Evolutionary conservation across 192 early-diverging fungal genomes (phyloP), one percentile per base, ranked within the genome.

Genomic region (Linderina pennispora): DNA sequence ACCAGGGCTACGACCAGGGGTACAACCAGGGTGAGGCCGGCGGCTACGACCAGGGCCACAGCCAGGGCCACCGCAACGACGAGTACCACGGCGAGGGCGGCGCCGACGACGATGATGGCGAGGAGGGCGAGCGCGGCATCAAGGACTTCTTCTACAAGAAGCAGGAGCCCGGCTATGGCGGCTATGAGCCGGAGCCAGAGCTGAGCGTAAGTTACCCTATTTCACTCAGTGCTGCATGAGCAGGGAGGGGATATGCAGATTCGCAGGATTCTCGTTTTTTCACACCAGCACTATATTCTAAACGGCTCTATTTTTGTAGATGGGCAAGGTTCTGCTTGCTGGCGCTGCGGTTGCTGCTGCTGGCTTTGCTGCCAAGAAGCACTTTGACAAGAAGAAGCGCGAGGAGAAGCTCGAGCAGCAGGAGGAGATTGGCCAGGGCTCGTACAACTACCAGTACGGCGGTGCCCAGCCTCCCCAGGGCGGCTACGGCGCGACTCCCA

Each of bases 51-150:
- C 5, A 31, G 8, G 24, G 31, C 32, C 28, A 15, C 26, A 38
- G 36, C 28, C 40, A 48, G 22, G 34, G 28, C 18, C 41, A 56
- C n/a, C 16, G 23, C 34, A 38, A 43, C 41, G 44, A 53, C 38
- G 34, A 14, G 15, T 20, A 45, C 42, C 20, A 32, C 17, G 48
- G 23, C 49, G 48, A 36, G 15, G 3, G 41, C 33, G 19, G 40
- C 9, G 5, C 24, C 11, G 23, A 21, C 7, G 40, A 50, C 26
- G 37, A 33, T 9, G 50, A 50, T 11, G 49, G 45, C 19, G 59
- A 58, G 42, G 45, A 45, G 10, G 51, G 50, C 24, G 66, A 70
- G 46, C 60, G 66, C 32, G 66, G 66, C 1, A 21, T 70, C 34
- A 57, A 58, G 50, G 42, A 60, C 32, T 18, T 53, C 13, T 70